Conservation (phyloP, 192 early-diverging fungal genomes). For the Coemansia sp. region DNA sequence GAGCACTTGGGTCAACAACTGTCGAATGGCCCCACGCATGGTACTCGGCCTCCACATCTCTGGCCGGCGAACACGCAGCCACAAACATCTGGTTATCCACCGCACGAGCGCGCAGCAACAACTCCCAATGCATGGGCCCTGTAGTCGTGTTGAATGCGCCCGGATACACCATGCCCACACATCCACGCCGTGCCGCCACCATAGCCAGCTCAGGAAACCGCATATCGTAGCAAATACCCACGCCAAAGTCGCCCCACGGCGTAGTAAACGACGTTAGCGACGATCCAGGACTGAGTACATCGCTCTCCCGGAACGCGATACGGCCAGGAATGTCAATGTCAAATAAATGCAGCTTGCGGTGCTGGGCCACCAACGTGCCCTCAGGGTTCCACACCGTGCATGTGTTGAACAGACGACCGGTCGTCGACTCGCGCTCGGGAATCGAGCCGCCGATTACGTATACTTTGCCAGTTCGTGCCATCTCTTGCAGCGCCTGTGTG, state of each 20-base stretch:
- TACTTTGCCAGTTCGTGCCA: constrained; percentile 85
- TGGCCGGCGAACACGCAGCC: constrained; percentile 94
- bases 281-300: constrained; percentile 75
- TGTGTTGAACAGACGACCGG: constrained; percentile 76
- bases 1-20: constrained; percentile 80
- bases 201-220: constrained; percentile 95
- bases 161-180: constrained; percentile 93
- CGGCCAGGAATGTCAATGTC: constrained; percentile 94
- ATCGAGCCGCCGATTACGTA: constrained; percentile 92
- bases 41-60: constrained; percentile 72
- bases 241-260: constrained; percentile 80
- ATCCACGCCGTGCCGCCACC: constrained; percentile 83
- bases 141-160: constrained; percentile 97
- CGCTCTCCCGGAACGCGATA: constrained; percentile 88
- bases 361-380: constrained; percentile 61
- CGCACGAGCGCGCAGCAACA: constrained; percentile 79
- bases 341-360: constrained; percentile 90
- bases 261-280: constrained; percentile 77
- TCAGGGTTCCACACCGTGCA: constrained; percentile 74
- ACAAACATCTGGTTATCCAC: constrained; percentile 93
- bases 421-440: constrained; percentile 67
- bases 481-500: constrained; percentile 67
- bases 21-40: constrained; percentile 94
- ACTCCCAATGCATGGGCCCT: constrained; percentile 95
- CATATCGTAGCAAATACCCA: constrained; percentile 98